Base-by-base conservation (phyloP, 139 green algal genomes). In the Micractinium conductrix region DNA sequence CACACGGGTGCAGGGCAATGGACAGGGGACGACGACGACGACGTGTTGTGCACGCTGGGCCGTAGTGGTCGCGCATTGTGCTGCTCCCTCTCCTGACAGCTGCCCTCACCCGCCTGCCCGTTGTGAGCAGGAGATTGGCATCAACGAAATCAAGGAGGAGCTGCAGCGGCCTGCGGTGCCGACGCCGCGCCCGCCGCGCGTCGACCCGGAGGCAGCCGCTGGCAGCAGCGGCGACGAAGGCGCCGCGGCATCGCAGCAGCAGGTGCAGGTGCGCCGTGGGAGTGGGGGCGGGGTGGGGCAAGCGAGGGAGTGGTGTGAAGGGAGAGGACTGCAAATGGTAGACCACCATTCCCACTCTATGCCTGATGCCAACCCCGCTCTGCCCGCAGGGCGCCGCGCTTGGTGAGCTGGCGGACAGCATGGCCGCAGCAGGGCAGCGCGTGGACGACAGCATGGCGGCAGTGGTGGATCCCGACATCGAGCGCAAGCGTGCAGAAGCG, bases 111-210 rank as follows among this genome's bases (percentile, higher is more conserved):
- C 58, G 5, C 19, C 5, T 28, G 58, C 19, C 58, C 5, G 58
- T 67, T 30, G 28, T 28, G 4, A 22, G 74, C 86, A 98, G 71
- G 95, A 99, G 88, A 96, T 99, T 74, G 97, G 97, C 1, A 83
- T 99, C 21, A 94, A 99, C 63, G 96, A 99, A 67, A 91, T 99
- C 69, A 87, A 91, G 50, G 71, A 95, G 1, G 94, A 94, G 60
- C 79, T 94, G 45, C 58, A 67, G 12, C 89, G 62, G 81, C 90
- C 17, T 43, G 81, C 30, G 83, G 71, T 69, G 71, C 70, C 87
- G 69, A 44, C 65, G 12, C 28, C 63, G 21, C 69, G 42, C 38
- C 50, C 44, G 42, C 33, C 45, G 21, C 43, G n/a, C 40, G 33
- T 33, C 14, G n/a, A 38, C 26, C n/a, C 38, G 35, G 33, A 62